Conservation (phyloP, 352 stramenopile genomes). For the Phytopythium montanum region DNA sequence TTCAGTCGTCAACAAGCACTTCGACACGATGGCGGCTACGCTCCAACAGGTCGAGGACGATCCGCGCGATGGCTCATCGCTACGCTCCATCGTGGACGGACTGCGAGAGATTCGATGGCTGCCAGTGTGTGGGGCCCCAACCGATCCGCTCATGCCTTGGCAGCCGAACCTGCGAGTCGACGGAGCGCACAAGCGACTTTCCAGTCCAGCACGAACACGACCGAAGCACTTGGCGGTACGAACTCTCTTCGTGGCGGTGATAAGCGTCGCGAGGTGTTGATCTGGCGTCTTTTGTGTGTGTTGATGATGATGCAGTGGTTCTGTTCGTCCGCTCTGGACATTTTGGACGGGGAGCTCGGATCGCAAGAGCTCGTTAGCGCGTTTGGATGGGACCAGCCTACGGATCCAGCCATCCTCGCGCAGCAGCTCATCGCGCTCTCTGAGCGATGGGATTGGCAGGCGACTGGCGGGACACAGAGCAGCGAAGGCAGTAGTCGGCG, state of each 20-base stretch:
- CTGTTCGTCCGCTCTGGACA: slow-evolving; percentile 48
- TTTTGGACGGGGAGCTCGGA: slow-evolving; percentile 49
- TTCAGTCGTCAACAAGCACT: slow-evolving; percentile 71
- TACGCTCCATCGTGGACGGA: slow-evolving; percentile 25
- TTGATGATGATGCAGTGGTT: slow-evolving; percentile 37
- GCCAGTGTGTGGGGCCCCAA: slow-evolving; percentile 24
- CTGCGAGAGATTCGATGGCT: slow-evolving; percentile 40
- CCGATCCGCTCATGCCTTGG: slow-evolving; percentile 62
- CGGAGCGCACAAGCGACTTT: slow-evolving; percentile 18
- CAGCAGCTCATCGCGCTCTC: slow-evolving; percentile 52
- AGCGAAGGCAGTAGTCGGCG: slow-evolving; percentile 11
- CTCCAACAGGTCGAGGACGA: slow-evolving; percentile 9
- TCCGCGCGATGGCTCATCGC: slow-evolving; percentile 8
- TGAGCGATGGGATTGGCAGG: slow-evolving; percentile 19
- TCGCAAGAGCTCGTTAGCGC: slow-evolving; percentile 47
- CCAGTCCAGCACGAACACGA: slow-evolving; percentile 33
- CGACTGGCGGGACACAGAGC: slow-evolving; percentile 2
- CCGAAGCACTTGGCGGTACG: slow-evolving; percentile 58
- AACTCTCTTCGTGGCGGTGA: neutral
- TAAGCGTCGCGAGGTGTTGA: neutral
- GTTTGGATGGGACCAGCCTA: slow-evolving; percentile 51
- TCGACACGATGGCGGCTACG: slow-evolving; percentile 48
- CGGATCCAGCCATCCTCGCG: slow-evolving; percentile 40
- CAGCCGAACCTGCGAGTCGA: slow-evolving; percentile 6
- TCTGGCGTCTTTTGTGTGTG: slow-evolving; percentile 10